Evolutionary conservation across 805 yeast species (phyloP).

Genomic region (Nematodospora valgi): DNA sequence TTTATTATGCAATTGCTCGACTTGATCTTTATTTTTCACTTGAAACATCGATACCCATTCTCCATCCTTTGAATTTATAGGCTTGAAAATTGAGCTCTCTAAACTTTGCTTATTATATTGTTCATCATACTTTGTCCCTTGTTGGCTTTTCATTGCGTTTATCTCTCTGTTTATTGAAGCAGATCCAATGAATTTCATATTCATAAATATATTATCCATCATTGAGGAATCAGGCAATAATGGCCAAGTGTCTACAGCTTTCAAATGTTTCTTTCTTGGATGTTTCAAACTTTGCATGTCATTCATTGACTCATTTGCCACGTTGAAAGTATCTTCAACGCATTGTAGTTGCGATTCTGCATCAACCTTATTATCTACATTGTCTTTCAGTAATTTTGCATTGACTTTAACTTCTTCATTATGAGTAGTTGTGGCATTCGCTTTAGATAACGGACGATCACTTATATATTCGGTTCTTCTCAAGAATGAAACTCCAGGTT

Average conservation of each 20-base stretch:
- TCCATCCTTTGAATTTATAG: slow-evolving; percentile 68
- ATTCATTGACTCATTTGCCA: slow-evolving; percentile 46
- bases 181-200: slow-evolving; percentile 59
- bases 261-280: slow-evolving; percentile 71
- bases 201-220: slow-evolving; percentile 72
- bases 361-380: slow-evolving; percentile 38
- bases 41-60: slow-evolving; percentile 64
- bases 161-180: slow-evolving; percentile 46
- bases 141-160: slow-evolving; percentile 24
- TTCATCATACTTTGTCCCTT: slow-evolving; percentile 25
- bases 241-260: slow-evolving; percentile 76
- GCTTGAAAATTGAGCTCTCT: slow-evolving; percentile 66
- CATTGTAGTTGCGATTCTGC: slow-evolving; percentile 61
- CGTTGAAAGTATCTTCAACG: slow-evolving; percentile 77
- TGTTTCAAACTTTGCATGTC: slow-evolving; percentile 55
- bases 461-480: slow-evolving; percentile 94
- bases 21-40: slow-evolving; percentile 20
- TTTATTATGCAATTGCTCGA: slow-evolving; percentile 20
- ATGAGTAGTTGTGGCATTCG: not conserved
- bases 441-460: slow-evolving; percentile 33
- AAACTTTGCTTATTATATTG: slow-evolving; percentile 35
- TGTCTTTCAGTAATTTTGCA: slow-evolving; percentile 18
- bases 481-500: slow-evolving; percentile 68
- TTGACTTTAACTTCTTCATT: slow-evolving; percentile 14
- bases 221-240: slow-evolving; percentile 88